Evolutionary conservation across 2,329 filamentous ascomycete species (phyloP).

Genomic region (Colletotrichum sp.): DNA sequence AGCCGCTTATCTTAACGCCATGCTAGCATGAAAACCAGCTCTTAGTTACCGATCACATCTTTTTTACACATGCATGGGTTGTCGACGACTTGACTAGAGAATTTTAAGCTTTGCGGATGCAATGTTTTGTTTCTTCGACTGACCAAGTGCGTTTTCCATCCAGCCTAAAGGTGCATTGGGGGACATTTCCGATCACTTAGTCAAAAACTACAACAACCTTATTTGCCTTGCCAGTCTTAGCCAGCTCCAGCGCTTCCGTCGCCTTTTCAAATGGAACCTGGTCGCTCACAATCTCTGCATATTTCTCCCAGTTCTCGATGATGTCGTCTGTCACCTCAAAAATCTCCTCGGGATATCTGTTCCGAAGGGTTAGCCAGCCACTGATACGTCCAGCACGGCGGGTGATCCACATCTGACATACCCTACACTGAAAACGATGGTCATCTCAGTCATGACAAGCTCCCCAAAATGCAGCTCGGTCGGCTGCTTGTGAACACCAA

Average conservation of each 20-base stretch:
- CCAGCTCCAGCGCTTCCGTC: background rate
- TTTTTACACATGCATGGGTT: background rate
- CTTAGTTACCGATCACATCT: background rate
- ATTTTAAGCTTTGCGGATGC: background rate
- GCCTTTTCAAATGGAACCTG: background rate
- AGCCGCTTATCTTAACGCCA: background rate
- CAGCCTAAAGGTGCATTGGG: background rate
- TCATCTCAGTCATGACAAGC: background rate
- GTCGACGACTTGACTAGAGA: background rate
- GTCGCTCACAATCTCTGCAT: constrained; percentile 2
- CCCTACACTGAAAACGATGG: background rate
- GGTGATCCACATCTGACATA: background rate
- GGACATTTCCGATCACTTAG: background rate
- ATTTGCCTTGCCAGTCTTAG: background rate
- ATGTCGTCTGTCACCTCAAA: constrained; percentile 5
- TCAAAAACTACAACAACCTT: constrained; percentile 8
- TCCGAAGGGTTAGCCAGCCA: background rate
- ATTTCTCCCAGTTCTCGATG: constrained; percentile 2
- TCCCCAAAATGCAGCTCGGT: background rate
- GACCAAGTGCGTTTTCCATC: rapidly evolving
- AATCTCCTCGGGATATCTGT: background rate
- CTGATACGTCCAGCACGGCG: background rate
- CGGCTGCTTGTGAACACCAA: background rate
- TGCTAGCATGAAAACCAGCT: background rate
- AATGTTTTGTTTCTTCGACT: background rate